Conservation (phyloP, 768 basidiomycete genomes). For the Mycena olivaceomarginata region DNA sequence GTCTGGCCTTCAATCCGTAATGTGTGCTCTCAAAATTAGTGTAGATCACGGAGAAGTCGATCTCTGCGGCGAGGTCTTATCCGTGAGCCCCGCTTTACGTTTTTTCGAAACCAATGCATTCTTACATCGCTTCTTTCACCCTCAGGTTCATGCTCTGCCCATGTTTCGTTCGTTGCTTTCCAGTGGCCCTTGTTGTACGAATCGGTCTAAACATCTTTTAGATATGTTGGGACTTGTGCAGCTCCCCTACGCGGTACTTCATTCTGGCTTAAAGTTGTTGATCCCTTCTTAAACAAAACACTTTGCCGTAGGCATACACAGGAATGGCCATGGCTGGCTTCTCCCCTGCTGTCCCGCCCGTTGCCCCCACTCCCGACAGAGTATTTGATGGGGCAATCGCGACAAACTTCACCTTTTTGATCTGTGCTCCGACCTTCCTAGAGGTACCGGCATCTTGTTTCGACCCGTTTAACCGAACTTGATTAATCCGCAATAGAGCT, state of each 20-base stretch:
- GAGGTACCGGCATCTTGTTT: conserved; percentile 42
- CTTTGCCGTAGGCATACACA: conserved; percentile 31
- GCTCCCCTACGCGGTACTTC: conserved; percentile 40
- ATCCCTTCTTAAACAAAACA: too few relatives aligned
- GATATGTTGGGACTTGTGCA: conserved; percentile 35
- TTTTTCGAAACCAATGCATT: too few relatives aligned
- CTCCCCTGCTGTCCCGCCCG: conserved; percentile 41
- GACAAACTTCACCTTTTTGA: conserved; percentile 45
- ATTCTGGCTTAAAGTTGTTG: neutral
- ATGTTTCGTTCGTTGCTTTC: too few relatives aligned
- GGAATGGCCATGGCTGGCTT: conserved; percentile 34
- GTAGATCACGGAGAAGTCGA: conserved; percentile 46
- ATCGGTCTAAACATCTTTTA: too few relatives aligned
- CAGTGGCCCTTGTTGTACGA: too few relatives aligned
- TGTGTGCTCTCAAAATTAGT: neutral
- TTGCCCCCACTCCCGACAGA: conserved; percentile 47
- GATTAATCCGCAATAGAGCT: conserved; percentile 40
- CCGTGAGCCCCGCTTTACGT: neutral
- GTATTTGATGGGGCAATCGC: conserved; percentile 44
- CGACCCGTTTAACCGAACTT: too few relatives aligned
- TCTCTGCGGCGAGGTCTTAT: conserved; percentile 42
- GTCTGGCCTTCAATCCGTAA: neutral
- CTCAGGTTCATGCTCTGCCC: too few relatives aligned
- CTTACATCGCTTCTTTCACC: too few relatives aligned
- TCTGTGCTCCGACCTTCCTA: conserved; percentile 49